Conservation (phyloP, 139 green algal genomes). For the Auxenochlorella protothecoides region DNA sequence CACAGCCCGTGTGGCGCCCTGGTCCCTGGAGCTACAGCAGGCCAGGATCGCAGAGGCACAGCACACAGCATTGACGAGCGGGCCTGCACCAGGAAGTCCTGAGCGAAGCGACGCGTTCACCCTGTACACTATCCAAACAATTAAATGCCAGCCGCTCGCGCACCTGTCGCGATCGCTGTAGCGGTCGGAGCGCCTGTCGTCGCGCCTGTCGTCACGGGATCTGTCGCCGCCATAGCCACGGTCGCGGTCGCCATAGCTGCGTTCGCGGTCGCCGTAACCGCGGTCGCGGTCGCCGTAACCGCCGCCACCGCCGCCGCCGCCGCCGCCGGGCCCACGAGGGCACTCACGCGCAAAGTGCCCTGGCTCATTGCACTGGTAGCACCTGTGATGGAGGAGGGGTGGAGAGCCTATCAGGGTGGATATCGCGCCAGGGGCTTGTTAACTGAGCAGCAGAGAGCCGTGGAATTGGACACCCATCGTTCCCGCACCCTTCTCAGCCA, state of each 20-base stretch:
- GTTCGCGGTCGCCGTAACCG: neutral
- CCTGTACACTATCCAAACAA: too few species aligned
- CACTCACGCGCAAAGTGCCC: slow-evolving; percentile 10
- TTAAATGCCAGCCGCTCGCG: neutral
- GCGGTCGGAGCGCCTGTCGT: neutral
- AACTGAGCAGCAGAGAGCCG: neutral
- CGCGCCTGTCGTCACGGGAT: neutral
- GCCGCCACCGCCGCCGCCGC: neutral
- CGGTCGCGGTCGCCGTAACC: neutral
- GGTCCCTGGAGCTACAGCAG: too few species aligned
- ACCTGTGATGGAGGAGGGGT: neutral
- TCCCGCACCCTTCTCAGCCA: neutral
- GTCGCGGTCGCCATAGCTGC: slow-evolving; percentile 1
- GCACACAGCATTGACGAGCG: too few species aligned
- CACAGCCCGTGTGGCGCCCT: too few species aligned
- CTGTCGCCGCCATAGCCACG: neutral
- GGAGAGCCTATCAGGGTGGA: too few species aligned
- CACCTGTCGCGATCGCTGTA: neutral
- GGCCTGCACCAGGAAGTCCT: too few species aligned
- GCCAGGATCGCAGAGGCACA: too few species aligned
- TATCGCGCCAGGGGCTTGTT: too few species aligned
- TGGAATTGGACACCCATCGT: neutral
- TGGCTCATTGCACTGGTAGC: slow-evolving; percentile 2
- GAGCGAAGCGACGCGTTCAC: too few species aligned
- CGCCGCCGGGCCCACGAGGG: neutral